Evolutionary conservation across 2,329 filamentous ascomycete genomes (phyloP), one percentile per base, ranked within the genome.

Genomic region (Aschersonia sp.): DNA sequence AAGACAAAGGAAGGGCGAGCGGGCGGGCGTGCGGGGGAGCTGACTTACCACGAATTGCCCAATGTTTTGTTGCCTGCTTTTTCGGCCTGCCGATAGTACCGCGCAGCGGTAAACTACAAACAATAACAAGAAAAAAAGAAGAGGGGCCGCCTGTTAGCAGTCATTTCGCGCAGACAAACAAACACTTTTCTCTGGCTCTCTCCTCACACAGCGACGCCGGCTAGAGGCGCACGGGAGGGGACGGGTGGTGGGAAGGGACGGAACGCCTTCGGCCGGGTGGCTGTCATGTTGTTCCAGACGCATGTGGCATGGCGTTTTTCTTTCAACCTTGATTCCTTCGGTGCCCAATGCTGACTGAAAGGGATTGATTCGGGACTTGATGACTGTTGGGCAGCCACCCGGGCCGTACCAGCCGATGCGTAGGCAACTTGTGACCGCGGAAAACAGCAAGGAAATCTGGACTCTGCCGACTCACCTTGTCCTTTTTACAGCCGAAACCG

Each of bases 401-500:
- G 22, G 22, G 22, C 22, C 22, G 4, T 22, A 22, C 22, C 22
- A 22, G 22, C 22, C 22, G 22, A 4, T 22, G 22, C 22, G 22
- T 30, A 22, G 22, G 22, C 22, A 22, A 22, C 22, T 22, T 22
- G 22, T 22, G 22, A 22, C 22, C 22, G 22, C 22, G 22, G 22
- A 22, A 22, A 22, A 22, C 22, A 22, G 22, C 22, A 22, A 22
- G 22, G 22, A 22, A 22, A 22, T 22, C 22, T 22, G 22, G 22
- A 22, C 22, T 22, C 22, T 22, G 22, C 22, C 22, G 22, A 22
- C 86, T 67, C 74, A 96, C 90, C 85, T 95, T 97, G 71, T 98
- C 89, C 66, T 97, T 98, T 65, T 88, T 92, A 60, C 88, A 90
- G 35, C 92, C 92, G 66, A 94, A 95, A n/a, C 92, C 92, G 62